phyloP scores from a whole-genome alignment of 2,329 filamentous ascomycete species.

The Shiraia sp. region DNA sequence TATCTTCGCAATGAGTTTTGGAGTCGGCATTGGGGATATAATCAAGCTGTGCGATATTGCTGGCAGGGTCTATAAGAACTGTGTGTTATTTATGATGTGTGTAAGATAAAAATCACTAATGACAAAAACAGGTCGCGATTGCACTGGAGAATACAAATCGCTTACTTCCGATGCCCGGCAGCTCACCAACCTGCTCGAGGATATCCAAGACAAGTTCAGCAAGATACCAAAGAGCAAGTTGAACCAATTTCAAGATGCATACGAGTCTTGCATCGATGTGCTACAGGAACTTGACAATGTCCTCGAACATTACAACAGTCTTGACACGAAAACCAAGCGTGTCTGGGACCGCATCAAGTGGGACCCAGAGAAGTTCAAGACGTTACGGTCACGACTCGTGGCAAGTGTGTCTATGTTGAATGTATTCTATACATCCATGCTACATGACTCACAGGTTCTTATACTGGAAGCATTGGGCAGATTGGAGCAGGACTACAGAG shows the following conservation, averaged over 20 bases:
- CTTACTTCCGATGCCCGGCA: constrained; percentile 29
- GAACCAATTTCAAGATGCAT: constrained; percentile 25
- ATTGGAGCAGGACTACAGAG: constrained; percentile 33
- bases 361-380: constrained; percentile 26
- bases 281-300: constrained; percentile 31
- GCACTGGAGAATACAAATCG: constrained; percentile 33
- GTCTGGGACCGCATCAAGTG: constrained; percentile 37
- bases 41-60: constrained; percentile 31
- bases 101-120: too few species aligned
- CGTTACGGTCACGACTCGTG: constrained; percentile 28
- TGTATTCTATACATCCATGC: constrained; percentile 31
- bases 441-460: constrained; percentile 32
- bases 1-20: constrained; percentile 26
- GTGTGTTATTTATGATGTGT: constrained; percentile 6
- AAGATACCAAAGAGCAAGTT: constrained; percentile 25
- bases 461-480: constrained; percentile 36
- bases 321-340: constrained; percentile 34
- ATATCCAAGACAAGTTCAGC: constrained; percentile 32
- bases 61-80: constrained; percentile 29
- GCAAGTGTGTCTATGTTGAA: constrained; percentile 30
- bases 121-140: constrained; percentile 29
- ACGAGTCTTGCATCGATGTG: constrained; percentile 29
- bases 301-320: constrained; percentile 31
- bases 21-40: constrained; percentile 29
- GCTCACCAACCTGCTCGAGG: constrained; percentile 32